phyloP scores from a whole-genome alignment of 2,329 filamentous ascomycete genomes.

The Fusarium multiceps region DNA sequence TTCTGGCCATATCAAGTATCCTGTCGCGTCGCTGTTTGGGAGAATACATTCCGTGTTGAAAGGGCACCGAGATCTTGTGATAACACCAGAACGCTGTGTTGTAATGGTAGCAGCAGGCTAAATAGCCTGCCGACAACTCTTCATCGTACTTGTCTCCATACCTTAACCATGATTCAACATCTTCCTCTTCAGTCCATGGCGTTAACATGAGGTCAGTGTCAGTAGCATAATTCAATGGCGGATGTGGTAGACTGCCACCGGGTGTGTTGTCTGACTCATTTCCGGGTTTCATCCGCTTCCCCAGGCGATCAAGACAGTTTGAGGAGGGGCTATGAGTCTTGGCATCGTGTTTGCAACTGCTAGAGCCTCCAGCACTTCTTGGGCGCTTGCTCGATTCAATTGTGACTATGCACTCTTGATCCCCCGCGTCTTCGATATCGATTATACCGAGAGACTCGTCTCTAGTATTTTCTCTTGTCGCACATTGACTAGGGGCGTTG shows the following conservation, averaged over 20 bases:
- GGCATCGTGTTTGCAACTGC: not conserved
- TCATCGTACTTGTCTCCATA: not conserved
- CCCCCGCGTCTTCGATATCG: rapidly evolving
- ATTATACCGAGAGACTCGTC: not conserved
- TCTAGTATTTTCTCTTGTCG: not conserved
- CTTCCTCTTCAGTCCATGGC: not conserved
- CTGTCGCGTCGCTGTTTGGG: not conserved
- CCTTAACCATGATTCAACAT: rapidly evolving
- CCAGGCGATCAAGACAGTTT: not conserved
- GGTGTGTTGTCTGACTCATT: not conserved
- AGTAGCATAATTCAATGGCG: rapidly evolving
- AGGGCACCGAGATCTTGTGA: not conserved
- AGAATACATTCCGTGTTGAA: not conserved
- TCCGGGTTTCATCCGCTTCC: not conserved
- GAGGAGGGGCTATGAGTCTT: not conserved
- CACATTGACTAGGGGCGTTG: not conserved
- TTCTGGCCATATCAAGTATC: conserved; percentile 7
- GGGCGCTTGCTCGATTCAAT: conserved; percentile 1
- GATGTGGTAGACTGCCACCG: rapidly evolving
- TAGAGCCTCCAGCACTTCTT: not conserved
- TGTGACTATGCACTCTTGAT: not conserved
- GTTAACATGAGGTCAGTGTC: not conserved
- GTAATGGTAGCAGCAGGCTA: conserved; percentile 1
- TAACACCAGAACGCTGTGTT: not conserved
- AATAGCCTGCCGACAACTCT: not conserved